Conservation (phyloP, 176 grass and related monocot genomes). For the Oryza brachyantha region DNA sequence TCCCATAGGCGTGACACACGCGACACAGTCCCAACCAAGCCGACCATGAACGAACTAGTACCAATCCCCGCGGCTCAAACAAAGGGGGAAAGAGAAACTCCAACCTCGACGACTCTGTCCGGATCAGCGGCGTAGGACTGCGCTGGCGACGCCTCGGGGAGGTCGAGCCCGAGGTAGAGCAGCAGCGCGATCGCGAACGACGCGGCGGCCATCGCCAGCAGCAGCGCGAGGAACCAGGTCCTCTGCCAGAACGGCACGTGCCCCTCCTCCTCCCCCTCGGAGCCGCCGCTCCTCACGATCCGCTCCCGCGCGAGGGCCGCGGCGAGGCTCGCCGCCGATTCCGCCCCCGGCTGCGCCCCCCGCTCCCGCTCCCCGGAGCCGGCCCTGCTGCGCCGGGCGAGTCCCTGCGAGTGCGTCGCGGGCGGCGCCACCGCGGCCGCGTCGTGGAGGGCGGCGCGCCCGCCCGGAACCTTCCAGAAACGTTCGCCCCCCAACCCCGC, state of each 20-base stretch:
- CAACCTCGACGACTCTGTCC: slow-evolving; percentile 55
- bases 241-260: slow-evolving; percentile 67
- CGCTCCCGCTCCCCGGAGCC: not conserved
- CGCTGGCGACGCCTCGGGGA: slow-evolving; percentile 52
- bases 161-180: slow-evolving; percentile 65
- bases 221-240: slow-evolving; percentile 76
- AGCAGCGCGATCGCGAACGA: slow-evolving; percentile 71
- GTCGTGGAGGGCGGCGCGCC: not conserved
- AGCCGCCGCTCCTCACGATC: slow-evolving; percentile 12
- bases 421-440: slow-evolving; percentile 57
- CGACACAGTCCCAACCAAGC: not conserved
- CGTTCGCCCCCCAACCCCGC: not conserved
- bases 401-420: slow-evolving; percentile 26
- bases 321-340: slow-evolving; percentile 31
- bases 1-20: not conserved
- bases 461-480: slow-evolving; percentile 13
- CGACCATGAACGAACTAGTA: not conserved
- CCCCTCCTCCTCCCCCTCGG: not conserved
- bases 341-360: not conserved
- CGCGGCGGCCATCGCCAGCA: slow-evolving; percentile 57
- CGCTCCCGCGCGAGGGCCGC: slow-evolving; percentile 33
- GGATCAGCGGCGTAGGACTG: slow-evolving; percentile 44
- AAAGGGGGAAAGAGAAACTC: not conserved
- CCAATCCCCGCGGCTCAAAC: too few relatives aligned
- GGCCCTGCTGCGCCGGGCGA: slow-evolving; percentile 58